phyloP scores from a whole-genome alignment of 129 eudicot species.

The Flaveria ramosissima region DNA sequence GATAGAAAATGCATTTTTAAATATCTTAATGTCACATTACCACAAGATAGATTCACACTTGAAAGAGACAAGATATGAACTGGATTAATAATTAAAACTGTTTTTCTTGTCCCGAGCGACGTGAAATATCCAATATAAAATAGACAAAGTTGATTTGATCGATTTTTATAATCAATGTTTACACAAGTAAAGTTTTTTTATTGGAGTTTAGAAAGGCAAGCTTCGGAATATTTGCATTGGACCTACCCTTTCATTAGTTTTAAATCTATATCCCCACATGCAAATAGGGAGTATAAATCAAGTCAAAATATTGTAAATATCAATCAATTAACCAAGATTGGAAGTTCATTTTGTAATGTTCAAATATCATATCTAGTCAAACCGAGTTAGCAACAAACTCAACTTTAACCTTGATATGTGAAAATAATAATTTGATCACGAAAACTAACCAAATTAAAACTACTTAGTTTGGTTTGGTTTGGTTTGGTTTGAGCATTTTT shows the following conservation, averaged over 20 bases:
- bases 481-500: neutral
- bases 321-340: neutral
- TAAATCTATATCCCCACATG: constrained; percentile 15
- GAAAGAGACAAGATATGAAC: constrained; percentile 22
- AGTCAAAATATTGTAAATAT: neutral
- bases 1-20: neutral
- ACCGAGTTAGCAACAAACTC: neutral
- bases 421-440: too few relatives aligned
- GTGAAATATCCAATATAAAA: constrained; percentile 23
- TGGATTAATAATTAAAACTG: constrained; percentile 7
- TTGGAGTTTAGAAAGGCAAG: constrained; percentile 23
- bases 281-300: constrained; percentile 12
- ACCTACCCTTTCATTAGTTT: constrained; percentile 20
- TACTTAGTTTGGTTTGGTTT: neutral
- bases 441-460: neutral
- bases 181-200: neutral
- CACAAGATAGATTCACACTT: constrained; percentile 18
- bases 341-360: neutral
- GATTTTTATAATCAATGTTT: constrained; percentile 27
- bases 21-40: neutral
- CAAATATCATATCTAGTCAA: neutral
- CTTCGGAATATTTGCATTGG: constrained; percentile 30
- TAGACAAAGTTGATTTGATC: constrained; percentile 22
- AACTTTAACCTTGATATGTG: neutral
- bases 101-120: constrained; percentile 5